Evolutionary conservation across 2,329 filamentous ascomycete species (phyloP), one percentile per base, ranked within the genome.

Genomic region (Teratosphaeriaceae sp.): DNA sequence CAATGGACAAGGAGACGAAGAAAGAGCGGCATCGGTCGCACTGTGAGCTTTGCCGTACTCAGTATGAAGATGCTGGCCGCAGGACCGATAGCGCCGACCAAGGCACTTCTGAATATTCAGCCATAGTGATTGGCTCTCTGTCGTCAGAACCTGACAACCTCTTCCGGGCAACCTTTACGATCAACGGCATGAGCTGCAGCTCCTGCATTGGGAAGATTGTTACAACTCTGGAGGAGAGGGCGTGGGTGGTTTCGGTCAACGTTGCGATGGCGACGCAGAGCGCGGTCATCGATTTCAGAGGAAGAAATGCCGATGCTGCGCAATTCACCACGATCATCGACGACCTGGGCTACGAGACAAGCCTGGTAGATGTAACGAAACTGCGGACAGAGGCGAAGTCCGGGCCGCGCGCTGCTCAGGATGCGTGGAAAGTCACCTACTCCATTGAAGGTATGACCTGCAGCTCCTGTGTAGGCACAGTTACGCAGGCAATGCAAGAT

Each of bases 131-230:
- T 15, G 15, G 21, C 19, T 22, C 19, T 9, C 12, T 23, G 21
- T 38, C 35, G 21, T 38, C 35, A 38, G 87, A 88, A 66, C 86
- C 86, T 3, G 88, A 84, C 59, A 78, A 76, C 9, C 73, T 89
- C 34, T 80, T 88, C 60, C 83, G 82, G 40, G 80, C 92, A 29
- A 84, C 92, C 1, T 12, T 38, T 6, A 23, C 35, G 19, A 70
- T 79, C 35, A 67, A 66, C 13, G 76, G 76, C 12, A 78, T 80
- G 74, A 79, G 75, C 2, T 79, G 75, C 54, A 72, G 73, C 40
- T 69, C 75, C 4, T 79, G 76, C 50, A 69, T 74, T 3, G 68
- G 67, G 11, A 64, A 67, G 20, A 65, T 79, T 38, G 72, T 66
- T 0, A 60, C 65, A 38, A 70, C 69, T 1, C 48, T 80, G 5